These are phyloP conservation scores for Microsporum audouinii DNA, from an alignment of 2,329 filamentous ascomycete genomes.

Conservation along the genomic window DNA sequence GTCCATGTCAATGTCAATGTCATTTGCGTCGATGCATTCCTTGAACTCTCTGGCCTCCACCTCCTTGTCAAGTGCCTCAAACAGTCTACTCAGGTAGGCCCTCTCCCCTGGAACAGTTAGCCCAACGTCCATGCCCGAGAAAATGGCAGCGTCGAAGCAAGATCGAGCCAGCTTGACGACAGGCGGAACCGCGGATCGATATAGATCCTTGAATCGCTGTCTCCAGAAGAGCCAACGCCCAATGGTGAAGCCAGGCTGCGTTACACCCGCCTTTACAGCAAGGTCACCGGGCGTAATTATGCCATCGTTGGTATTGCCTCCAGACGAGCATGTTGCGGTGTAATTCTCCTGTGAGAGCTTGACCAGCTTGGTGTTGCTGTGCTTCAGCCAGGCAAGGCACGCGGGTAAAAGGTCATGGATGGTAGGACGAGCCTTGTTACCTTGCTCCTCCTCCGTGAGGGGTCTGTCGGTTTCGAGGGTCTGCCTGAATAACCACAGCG, in stretches of 20 bases:
- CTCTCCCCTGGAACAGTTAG: not conserved
- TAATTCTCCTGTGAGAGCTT: not conserved
- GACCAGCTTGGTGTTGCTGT: constrained; percentile 1
- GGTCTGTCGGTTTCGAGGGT: not conserved
- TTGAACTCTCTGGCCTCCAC: not conserved
- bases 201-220: not conserved
- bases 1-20: constrained; percentile 1
- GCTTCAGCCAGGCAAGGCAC: not conserved
- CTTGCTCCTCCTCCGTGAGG: not conserved
- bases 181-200: not conserved
- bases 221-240: not conserved
- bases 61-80: constrained; percentile 3
- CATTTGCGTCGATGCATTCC: not conserved
- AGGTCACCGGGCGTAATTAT: not conserved
- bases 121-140: not conserved
- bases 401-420: not conserved
- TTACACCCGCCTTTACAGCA: not conserved
- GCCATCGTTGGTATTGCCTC: not conserved
- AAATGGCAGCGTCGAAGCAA: not conserved
- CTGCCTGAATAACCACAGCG: constrained; percentile 1
- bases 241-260: not conserved
- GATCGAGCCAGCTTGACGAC: not conserved
- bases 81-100: not conserved
- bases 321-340: not conserved
- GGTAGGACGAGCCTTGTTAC: not conserved